Conservation (phyloP, 495 filamentous ascomycete species). For the Talaromyces liani region DNA sequence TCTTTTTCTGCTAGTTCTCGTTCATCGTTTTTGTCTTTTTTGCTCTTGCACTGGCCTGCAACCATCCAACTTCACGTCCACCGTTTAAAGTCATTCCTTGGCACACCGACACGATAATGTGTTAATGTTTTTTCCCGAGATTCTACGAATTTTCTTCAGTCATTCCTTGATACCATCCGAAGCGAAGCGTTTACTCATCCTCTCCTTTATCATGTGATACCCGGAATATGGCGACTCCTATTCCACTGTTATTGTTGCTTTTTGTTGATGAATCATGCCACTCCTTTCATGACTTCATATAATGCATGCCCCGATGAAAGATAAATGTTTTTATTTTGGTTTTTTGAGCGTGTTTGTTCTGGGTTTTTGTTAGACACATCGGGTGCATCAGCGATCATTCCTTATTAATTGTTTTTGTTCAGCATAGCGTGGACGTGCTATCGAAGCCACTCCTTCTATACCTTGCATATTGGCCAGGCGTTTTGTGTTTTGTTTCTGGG, state of each 20-base stretch:
- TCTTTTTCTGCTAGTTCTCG: background rate
- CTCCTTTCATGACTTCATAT: conserved; percentile 12
- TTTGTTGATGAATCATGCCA: conserved; percentile 11
- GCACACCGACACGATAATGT: conserved; percentile 7
- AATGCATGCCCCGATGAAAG: conserved; percentile 11
- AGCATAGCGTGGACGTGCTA: conserved; percentile 11
- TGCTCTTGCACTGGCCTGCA: conserved; percentile 10
- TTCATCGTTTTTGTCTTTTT: conserved; percentile 3
- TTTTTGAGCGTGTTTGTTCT: conserved; percentile 38
- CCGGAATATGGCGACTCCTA: conserved; percentile 3
- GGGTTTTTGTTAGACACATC: conserved; percentile 16
- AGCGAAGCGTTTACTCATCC: conserved; percentile 24
- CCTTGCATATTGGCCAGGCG: conserved; percentile 9
- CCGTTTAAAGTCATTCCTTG: conserved; percentile 11
- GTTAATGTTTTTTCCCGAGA: conserved; percentile 7
- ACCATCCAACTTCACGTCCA: conserved; percentile 8
- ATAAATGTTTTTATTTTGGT: conserved; percentile 18
- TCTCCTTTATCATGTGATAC: conserved; percentile 10
- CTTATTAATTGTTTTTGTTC: conserved; percentile 13
- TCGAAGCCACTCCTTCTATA: conserved; percentile 9
- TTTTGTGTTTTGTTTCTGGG: background rate
- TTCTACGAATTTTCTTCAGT: conserved; percentile 15
- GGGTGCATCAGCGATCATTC: conserved; percentile 11
- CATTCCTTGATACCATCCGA: conserved; percentile 29
- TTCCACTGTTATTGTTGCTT: conserved; percentile 4